Base-by-base conservation (phyloP, 176 grass and related monocot genomes). In the Carex scoparia region DNA sequence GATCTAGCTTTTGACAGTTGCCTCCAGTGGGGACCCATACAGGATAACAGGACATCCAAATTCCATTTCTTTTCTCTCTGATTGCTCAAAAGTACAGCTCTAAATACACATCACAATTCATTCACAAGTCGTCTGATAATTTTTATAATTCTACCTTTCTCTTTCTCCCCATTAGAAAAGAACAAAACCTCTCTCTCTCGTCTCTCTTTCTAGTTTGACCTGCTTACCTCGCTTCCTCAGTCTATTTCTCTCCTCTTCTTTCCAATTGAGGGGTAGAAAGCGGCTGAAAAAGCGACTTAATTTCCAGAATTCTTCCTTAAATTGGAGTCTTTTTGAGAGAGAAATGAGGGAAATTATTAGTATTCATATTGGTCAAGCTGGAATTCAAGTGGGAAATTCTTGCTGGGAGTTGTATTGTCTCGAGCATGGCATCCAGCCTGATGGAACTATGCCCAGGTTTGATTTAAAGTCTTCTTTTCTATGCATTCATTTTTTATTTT, bases 341-440 rank as follows among this genome's bases (percentile, higher is more conserved):
- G 28, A 88, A 70, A 94, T 92, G 93, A 92, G 93, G 54, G 93
- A 94, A 79, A 84, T 90, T 67, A 92, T 94, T 46, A 94, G 93
- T 84, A 89, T 94, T 87, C 93, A 94, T 81, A 94, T 94, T 61
- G 93, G 90, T 15, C 93, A 94, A 88, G 93, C 93, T 0, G 93
- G 93, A 85, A 92, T 94, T 87, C 93, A 94, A 90, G 93, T 94
- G 80, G 93, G 93, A 49, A 94, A 94, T 79, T 92, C 93, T 81
- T 94, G 93, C 86, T 94, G 93, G 93, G 93, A 94, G 84, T 85
- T 94, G 60, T 94, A 94, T 83, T 94, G 93, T 84, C 90, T 94
- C 32, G 92, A 94, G 92, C 92, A 94, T 66, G 92, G 92, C 62
- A 94, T 94, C 86, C 90, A 87, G 81, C 90, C 92, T 84, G 90